Conservation (phyloP, 306 rosid genomes). For the Glycine tomentella region DNA sequence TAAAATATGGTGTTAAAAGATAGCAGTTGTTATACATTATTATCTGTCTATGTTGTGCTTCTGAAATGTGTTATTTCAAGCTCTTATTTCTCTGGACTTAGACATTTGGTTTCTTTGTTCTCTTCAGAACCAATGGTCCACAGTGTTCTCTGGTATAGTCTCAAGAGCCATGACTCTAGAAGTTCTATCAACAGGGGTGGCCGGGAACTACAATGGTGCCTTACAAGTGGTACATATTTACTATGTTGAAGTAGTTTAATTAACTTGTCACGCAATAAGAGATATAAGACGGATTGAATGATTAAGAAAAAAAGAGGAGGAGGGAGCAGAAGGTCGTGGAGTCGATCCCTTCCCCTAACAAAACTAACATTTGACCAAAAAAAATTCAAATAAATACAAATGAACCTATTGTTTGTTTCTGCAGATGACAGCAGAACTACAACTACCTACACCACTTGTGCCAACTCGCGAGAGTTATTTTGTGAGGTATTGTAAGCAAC, state of each 20-base stretch:
- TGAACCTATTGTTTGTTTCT: conserved; percentile 11
- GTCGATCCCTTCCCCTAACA: too few species aligned
- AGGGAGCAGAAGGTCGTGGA: too few species aligned
- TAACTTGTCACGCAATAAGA: background rate
- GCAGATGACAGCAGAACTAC: conserved; percentile 94
- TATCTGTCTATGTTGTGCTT: background rate
- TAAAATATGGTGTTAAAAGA: background rate
- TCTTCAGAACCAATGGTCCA: conserved; percentile 84
- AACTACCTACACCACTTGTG: conserved; percentile 93
- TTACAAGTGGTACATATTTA: conserved; percentile 81
- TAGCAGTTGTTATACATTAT: too few species aligned
- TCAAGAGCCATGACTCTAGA: conserved; percentile 94
- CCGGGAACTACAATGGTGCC: conserved; percentile 97
- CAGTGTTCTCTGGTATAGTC: conserved; percentile 85
- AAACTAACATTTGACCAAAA: too few species aligned
- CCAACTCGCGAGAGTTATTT: conserved; percentile 92
- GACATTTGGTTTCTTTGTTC: background rate
- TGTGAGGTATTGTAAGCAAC: conserved; percentile 93
- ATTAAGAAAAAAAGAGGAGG: too few species aligned
- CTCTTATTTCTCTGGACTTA: background rate
- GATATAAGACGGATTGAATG: too few species aligned
- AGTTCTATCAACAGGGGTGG: conserved; percentile 92
- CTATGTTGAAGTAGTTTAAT: background rate
- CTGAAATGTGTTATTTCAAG: background rate
- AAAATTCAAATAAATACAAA: background rate